Conservation (phyloP, 176 grass and related monocot species). For the Luzula sylvatica region DNA sequence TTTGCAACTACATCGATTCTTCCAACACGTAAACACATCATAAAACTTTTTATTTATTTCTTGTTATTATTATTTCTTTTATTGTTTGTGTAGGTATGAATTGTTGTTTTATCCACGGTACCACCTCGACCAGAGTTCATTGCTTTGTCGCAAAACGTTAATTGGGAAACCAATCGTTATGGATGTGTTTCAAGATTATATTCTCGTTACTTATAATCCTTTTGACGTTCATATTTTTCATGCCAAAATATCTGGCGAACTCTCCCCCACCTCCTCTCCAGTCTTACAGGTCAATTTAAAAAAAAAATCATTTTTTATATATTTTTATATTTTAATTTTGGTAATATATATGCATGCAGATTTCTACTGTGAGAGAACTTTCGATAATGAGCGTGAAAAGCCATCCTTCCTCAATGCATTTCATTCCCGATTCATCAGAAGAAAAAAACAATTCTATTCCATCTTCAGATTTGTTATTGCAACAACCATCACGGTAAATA, state of each 20-base stretch:
- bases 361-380: constrained; percentile 91
- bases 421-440: constrained; percentile 62
- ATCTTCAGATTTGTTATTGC: constrained; percentile 35
- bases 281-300: constrained; percentile 63
- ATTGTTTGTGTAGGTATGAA: constrained; percentile 61
- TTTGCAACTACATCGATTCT: constrained; percentile 87
- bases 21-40: constrained; percentile 58
- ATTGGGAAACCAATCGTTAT: constrained; percentile 91
- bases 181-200: constrained; percentile 87
- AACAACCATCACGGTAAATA: constrained; percentile 79
- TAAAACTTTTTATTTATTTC: neutral
- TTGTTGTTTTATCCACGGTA: constrained; percentile 98
- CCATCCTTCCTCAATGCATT: constrained; percentile 82
- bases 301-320: neutral
- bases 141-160: constrained; percentile 73
- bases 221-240: constrained; percentile 99
- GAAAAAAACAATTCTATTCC: constrained; percentile 31
- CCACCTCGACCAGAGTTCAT: constrained; percentile 95
- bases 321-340: neutral
- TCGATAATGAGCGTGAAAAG: constrained; percentile 97
- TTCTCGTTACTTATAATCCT: constrained; percentile 91
- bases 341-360: constrained; percentile 29
- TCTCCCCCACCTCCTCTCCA: constrained; percentile 66
- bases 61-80: constrained; percentile 28
- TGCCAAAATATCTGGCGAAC: constrained; percentile 72